These are phyloP conservation scores for Daldinia vernicosa DNA, from an alignment of 495 filamentous ascomycete genomes.

Conservation along the genomic window DNA sequence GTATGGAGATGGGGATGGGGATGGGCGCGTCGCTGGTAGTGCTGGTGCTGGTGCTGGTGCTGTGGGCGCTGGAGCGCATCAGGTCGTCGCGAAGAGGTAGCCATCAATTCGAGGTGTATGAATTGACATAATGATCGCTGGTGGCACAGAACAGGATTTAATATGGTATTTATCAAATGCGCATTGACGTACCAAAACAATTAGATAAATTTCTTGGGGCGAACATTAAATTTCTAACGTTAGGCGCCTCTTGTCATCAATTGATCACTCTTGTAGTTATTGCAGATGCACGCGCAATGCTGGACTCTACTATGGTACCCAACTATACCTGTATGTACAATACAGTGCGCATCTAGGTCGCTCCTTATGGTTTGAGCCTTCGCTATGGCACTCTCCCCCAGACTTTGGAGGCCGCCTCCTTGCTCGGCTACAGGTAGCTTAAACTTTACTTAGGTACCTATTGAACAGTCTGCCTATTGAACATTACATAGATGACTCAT, in stretches of 20 bases:
- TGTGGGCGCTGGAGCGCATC: constrained; percentile 47
- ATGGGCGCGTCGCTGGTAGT: constrained; percentile 39
- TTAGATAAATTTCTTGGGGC: neutral
- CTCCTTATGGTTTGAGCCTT: constrained; percentile 7
- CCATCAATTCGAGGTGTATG: constrained; percentile 40
- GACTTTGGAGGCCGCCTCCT: constrained; percentile 1
- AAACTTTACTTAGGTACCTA: no score
- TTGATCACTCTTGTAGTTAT: constrained; percentile 18
- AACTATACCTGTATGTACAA: neutral
- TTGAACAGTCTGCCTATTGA: no score
- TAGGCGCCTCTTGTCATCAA: constrained; percentile 33
- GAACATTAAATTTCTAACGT: constrained; percentile 11
- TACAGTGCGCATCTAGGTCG: constrained; percentile 9
- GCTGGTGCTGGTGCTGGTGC: constrained; percentile 22
- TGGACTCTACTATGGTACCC: neutral
- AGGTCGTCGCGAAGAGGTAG: constrained; percentile 50
- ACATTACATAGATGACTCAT: constrained; percentile 10
- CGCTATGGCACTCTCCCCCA: neutral
- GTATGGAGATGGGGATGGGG: neutral
- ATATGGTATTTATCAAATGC: constrained; percentile 30
- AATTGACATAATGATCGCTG: constrained; percentile 41
- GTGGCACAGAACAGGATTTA: constrained; percentile 41
- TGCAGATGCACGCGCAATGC: constrained; percentile 8
- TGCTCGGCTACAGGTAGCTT: neutral
- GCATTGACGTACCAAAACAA: constrained; percentile 28